phyloP scores from a whole-genome alignment of 345 rosid genomes.

The Microcos paniculata region DNA sequence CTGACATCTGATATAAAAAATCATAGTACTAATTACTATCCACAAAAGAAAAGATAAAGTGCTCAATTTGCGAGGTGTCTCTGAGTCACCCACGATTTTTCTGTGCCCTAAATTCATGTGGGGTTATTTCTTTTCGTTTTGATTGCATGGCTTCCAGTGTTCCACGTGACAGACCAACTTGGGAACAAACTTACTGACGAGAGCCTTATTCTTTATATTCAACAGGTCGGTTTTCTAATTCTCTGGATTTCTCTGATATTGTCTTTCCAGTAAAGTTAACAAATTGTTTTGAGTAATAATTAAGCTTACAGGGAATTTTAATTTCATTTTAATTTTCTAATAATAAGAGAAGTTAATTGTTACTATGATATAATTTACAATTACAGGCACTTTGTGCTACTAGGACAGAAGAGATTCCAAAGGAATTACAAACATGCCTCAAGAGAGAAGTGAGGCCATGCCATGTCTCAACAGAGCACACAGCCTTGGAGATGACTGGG shows the following conservation, averaged over 20 bases:
- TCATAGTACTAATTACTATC: not conserved
- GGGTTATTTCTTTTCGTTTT: not conserved
- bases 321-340: not conserved
- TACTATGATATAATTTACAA: too few species aligned
- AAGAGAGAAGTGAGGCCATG: conserved; percentile 52
- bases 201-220: conserved; percentile 58
- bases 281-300: not conserved
- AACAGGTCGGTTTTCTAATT: conserved; percentile 48
- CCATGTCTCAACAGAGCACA: conserved; percentile 61
- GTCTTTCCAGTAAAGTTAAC: not conserved
- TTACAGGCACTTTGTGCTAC: conserved; percentile 67
- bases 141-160: conserved; percentile 41
- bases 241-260: not conserved
- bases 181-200: conserved; percentile 70
- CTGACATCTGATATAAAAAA: not conserved
- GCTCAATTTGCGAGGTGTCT: conserved; percentile 17
- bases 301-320: not conserved
- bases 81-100: conserved; percentile 11
- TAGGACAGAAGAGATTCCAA: conserved; percentile 45
- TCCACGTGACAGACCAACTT: conserved; percentile 79
- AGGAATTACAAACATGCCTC: conserved; percentile 41
- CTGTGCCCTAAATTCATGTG: conserved; percentile 7
- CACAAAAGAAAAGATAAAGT: not conserved
- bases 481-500: conserved; percentile 74
- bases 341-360: not conserved